A percentile compares a stretch with the other conserved stretches of the same genome.
Conservation (phyloP, 1,284 basidiomycete species). For the Ceratorhiza oryzae-sativae region DNA sequence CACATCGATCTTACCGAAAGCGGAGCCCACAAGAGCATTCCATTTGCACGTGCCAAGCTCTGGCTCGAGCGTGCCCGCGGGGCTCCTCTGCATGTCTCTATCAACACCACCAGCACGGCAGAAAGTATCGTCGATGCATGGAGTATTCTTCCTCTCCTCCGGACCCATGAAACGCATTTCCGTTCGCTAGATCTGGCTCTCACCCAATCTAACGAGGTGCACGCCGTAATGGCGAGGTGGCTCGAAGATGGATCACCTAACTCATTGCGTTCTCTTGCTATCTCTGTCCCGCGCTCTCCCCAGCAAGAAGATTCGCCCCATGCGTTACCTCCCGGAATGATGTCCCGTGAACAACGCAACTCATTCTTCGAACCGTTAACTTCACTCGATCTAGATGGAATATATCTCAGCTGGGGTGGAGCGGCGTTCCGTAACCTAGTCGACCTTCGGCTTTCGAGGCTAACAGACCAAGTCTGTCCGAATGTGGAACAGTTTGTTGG, state of each 20-base stretch:
- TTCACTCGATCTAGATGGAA: constrained; percentile 29
- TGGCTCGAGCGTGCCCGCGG: constrained; percentile 24
- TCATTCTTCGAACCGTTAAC: constrained; percentile 22
- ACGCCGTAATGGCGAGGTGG: constrained; percentile 19
- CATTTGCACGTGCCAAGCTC: constrained; percentile 18
- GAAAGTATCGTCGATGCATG: constrained; percentile 30
- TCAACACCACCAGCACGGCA: constrained; percentile 23
- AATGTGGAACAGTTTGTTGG: constrained; percentile 26
- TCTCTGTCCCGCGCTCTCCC: constrained; percentile 14
- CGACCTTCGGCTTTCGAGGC: constrained; percentile 26
- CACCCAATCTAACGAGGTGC: constrained; percentile 19
- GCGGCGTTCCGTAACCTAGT: constrained; percentile 17
- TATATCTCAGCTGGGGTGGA: constrained; percentile 17
- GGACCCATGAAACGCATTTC: constrained; percentile 25
- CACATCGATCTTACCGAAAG: constrained; percentile 23
- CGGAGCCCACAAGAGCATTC: constrained; percentile 7
- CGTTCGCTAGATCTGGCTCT: constrained; percentile 17
- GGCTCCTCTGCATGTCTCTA: constrained; percentile 13
- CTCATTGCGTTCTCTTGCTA: constrained; percentile 15
- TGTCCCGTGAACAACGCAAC: constrained; percentile 25
- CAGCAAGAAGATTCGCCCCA: constrained; percentile 23
- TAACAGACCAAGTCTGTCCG: constrained; percentile 18
- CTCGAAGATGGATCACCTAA: constrained; percentile 7
- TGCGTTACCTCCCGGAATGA: constrained; percentile 9
- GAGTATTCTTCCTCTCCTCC: constrained; percentile 31